Evolutionary conservation across 306 rosid species (phyloP), one percentile per base, ranked within the genome.

Genomic region (Astragalus membranaceus): DNA sequence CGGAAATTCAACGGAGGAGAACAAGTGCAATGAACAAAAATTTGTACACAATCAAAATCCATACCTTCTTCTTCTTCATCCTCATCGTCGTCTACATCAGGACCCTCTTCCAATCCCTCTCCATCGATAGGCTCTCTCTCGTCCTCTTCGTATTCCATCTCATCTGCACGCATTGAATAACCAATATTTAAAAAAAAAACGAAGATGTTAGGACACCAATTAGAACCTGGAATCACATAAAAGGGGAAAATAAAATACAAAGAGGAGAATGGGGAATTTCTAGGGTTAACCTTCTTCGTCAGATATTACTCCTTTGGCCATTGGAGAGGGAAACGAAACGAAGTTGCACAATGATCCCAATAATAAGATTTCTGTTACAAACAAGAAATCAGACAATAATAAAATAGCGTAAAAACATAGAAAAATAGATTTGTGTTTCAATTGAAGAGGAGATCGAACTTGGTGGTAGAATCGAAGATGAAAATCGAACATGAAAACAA

Each of bases 11-110:
- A 26, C 30, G 30, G 30, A 26, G 30, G 30, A 26, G 30, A 26
- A 26, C 30, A 26, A 3, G 30, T 26, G 3, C 30, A 26, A 26
- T 26, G 30, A 26, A 26, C 36, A 42, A 33, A 64, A 58, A 61
- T 10, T 11, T 7, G 0, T 5, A 54, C 65, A 26, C 11, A 63
- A 74, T 17, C 39, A 55, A 69, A 58, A 55, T 9, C 0, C 85
- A 13, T 85, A 93, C 98, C 98, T 2, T 90, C 97, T 15, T 94
- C 98, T 49, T 93, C 96, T 26, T 26, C 30, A 1, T 88, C 95
- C 0, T 93, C 98, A 0, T 89, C 94, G 0, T 85, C 92, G 6
- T 72, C 83, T 47, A 37, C 49, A 16, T 69, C 85, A 8, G 79
- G 87, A 32, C 55, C 84, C 20, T 80, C 90, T 5, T 83, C 90